Evolutionary conservation across 2,329 filamentous ascomycete species (phyloP), one percentile per base, ranked within the genome.

Genomic region (Incumbomyces lentus): DNA sequence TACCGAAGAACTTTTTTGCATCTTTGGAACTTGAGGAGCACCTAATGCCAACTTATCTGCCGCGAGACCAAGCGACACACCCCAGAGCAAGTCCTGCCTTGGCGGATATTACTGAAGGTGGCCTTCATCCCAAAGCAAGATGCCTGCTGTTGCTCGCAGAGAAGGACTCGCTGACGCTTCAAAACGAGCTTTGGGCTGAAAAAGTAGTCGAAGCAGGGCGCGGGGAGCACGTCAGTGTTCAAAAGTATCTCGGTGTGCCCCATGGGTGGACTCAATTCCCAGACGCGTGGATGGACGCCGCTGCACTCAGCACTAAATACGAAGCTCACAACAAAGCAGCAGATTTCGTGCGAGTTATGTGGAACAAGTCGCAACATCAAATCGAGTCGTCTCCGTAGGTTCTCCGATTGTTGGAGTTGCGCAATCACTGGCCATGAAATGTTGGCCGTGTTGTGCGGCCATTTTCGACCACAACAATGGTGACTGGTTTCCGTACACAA

Each of bases 201-300:
- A 56, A 58, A 38, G 49, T 54, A n/a, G 35, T 40, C 8, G 49
- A 55, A 18, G 40, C 50, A 19, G 54, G 53, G 12, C 38, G 55
- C 7, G 48, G 46, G 7, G 22, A 35, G 10, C 48, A 57, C 37
- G 43, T 58, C 31, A 46, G 43, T 5, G 48, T 58, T 32, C 45
- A 52, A 16, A 49, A 55, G 16, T 52, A 54, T 33, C 44, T 51
- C 31, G 53, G 52, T 14, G 54, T 54, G 16, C 44, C 48, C 13
- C 55, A 58, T 33, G 55, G 55, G 10, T 58, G 55, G 53, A 58
- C 55, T 3, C 55, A 58, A 35, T 57, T 58, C 14, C 55, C 55
- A 1, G 55, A 56, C 31, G 44, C 49, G 12, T 58, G 51, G 50
- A 32, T 58, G 36, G 49, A 46, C 36, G 54, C 51, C 1, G 48